Evolutionary conservation across 352 stramenopile species (phyloP), one percentile per base, ranked within the genome.

Genomic region (Chrysophaeum taylorii): DNA sequence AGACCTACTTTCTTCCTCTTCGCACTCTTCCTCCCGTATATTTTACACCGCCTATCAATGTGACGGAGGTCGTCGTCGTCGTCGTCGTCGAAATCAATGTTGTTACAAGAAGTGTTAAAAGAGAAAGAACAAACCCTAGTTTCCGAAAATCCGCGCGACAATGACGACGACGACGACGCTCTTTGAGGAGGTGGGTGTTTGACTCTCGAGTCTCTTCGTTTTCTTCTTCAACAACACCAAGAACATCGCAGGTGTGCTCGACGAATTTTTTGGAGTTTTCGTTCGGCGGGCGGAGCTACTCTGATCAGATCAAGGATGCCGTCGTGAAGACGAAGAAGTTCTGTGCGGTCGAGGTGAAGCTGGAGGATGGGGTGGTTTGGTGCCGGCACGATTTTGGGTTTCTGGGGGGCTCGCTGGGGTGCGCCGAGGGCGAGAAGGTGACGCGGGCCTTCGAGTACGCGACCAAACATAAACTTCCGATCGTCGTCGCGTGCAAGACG

Each of bases 401-500:
- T 52, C 29, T 61, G 45, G 75, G 76, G n/a, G 76, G 76, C 2
- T 78, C 70, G 21, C 64, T 81, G 16, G 76, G 76, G 0, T 77
- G 68, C 35, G 73, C 73, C 23, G 75, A 78, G 38, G 76, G 76
- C 36, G 76, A 81, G 48, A 75, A 73, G 52, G 57, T 81, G 35
- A 71, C 74, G 14, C 74, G 73, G 43, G 76, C 76, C 23, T 78
- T 81, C 36, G 74, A 80, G 68, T 68, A 71, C 52, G 76, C 60
- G 0, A 48, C 37, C n/a, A 69, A 78, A 50, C 54, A 76, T 27
- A 14, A 57, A 21, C 50, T 76, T 27, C 48, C 69, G 1, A 57
- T 78, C 0, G 60, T 79, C 29, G 69, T 78, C 33, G 52, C 70
- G 50, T 80, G 72, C 71, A 33, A 41, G n/a, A 74, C 73, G 25